phyloP scores from a whole-genome alignment of 306 rosid genomes.

The Quercus cerris region DNA sequence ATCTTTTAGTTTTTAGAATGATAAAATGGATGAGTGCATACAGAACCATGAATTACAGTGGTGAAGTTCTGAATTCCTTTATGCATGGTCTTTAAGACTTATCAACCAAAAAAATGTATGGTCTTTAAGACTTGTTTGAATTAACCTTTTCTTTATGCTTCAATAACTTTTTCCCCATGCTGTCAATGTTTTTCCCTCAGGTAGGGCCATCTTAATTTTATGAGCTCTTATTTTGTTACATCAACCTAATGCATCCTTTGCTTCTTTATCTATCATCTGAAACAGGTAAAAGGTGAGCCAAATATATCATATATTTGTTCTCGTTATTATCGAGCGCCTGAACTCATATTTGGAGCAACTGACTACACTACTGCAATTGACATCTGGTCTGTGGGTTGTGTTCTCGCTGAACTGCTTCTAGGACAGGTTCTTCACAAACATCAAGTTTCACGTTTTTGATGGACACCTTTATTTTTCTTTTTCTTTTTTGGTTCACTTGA shows the following conservation, averaged over 20 bases:
- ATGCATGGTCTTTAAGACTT: background rate
- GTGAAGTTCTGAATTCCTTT: background rate
- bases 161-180: background rate
- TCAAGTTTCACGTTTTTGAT: background rate
- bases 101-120: background rate
- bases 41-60: background rate
- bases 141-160: background rate
- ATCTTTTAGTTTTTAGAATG: background rate
- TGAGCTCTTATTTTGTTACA: background rate
- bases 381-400: constrained; percentile 75
- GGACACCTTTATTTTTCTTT: background rate
- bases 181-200: background rate
- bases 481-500: background rate
- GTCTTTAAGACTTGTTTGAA: background rate
- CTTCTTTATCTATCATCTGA: background rate
- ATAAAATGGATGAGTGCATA: background rate
- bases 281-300: constrained; percentile 71
- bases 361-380: constrained; percentile 72
- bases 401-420: constrained; percentile 59
- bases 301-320: constrained; percentile 75
- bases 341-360: constrained; percentile 71
- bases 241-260: background rate
- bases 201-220: background rate
- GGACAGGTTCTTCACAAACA: constrained; percentile 52
- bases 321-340: constrained; percentile 74